phyloP scores from a whole-genome alignment of 148 eudicot species.

The Cornus controversa region DNA sequence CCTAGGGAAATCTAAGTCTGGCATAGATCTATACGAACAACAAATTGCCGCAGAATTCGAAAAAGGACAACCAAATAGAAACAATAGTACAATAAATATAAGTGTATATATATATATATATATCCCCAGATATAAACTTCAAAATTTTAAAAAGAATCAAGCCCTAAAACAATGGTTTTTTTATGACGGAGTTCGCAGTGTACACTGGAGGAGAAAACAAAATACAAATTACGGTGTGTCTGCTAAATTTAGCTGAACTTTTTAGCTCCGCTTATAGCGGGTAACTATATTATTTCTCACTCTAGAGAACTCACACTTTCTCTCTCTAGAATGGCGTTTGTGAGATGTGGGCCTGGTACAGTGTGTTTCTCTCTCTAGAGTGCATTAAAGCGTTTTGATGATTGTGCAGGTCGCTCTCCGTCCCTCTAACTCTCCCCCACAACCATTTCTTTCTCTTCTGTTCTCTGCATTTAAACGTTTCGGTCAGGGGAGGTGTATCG shows the following conservation, averaged over 20 bases:
- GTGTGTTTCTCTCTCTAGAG: not conserved
- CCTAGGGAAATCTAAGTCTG: not conserved
- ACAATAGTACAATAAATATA: not conserved
- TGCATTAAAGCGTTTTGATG: not conserved
- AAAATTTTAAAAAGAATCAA: not conserved
- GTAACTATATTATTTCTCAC: not conserved
- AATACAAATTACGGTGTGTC: not conserved
- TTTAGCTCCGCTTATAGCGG: constrained; percentile 9
- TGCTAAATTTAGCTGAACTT: not conserved
- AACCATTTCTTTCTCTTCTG: not conserved
- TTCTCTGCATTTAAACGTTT: not conserved
- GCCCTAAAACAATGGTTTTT: not conserved
- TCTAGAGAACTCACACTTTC: not conserved
- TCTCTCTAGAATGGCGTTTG: not conserved
- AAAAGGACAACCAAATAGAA: not conserved
- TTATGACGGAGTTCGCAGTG: not conserved
- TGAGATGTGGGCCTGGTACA: not conserved
- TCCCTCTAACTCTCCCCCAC: not conserved
- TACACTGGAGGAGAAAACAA: not conserved
- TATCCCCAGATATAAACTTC: not conserved
- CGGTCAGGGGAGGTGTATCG: not conserved
- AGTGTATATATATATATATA: not conserved
- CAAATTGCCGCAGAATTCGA: not conserved
- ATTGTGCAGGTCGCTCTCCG: constrained; percentile 6
- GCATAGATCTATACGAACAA: not conserved